Conservation (phyloP, 805 yeast species). For the Metschnikowia koreensis region DNA sequence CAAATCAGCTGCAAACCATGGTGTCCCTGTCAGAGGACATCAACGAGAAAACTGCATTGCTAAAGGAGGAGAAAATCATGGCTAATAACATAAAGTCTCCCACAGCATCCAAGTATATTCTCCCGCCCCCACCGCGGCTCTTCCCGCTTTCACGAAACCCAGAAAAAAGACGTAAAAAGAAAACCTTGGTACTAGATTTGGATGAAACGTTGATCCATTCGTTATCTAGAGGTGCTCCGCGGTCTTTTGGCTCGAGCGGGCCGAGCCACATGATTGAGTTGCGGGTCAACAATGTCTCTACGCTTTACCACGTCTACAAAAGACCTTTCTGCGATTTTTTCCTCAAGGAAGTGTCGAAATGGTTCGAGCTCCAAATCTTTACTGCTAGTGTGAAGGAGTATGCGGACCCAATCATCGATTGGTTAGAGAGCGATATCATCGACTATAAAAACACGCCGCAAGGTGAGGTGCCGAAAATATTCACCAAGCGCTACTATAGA, state of each 20-base stretch:
- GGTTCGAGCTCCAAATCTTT: slow-evolving; percentile 89
- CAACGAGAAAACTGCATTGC: slow-evolving; percentile 35
- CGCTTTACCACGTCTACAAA: slow-evolving; percentile 86
- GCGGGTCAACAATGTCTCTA: slow-evolving; percentile 61
- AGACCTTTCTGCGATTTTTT: slow-evolving; percentile 90
- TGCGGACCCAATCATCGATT: slow-evolving; percentile 95
- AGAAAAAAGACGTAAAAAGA: slow-evolving; percentile 39
- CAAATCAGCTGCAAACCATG: not conserved
- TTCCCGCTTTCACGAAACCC: slow-evolving; percentile 44
- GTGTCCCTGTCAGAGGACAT: slow-evolving; percentile 15
- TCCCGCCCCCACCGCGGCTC: slow-evolving; percentile 46
- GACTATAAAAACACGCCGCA: slow-evolving; percentile 14
- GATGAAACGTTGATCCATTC: slow-evolving; percentile 96
- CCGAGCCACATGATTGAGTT: slow-evolving; percentile 78
- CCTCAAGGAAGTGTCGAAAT: slow-evolving; percentile 68
- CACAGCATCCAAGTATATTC: slow-evolving; percentile 40
- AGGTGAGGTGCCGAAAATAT: slow-evolving; percentile 30
- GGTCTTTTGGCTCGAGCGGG: slow-evolving; percentile 34
- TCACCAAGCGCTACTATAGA: slow-evolving; percentile 67
- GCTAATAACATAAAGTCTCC: slow-evolving; percentile 44
- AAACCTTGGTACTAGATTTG: slow-evolving; percentile 79
- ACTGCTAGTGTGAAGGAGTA: slow-evolving; percentile 94
- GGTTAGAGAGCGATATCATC: slow-evolving; percentile 66
- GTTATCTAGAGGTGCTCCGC: slow-evolving; percentile 61
- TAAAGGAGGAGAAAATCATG: slow-evolving; percentile 41